Conservation (phyloP, 2,329 filamentous ascomycete genomes). For the Penicillium sp. region DNA sequence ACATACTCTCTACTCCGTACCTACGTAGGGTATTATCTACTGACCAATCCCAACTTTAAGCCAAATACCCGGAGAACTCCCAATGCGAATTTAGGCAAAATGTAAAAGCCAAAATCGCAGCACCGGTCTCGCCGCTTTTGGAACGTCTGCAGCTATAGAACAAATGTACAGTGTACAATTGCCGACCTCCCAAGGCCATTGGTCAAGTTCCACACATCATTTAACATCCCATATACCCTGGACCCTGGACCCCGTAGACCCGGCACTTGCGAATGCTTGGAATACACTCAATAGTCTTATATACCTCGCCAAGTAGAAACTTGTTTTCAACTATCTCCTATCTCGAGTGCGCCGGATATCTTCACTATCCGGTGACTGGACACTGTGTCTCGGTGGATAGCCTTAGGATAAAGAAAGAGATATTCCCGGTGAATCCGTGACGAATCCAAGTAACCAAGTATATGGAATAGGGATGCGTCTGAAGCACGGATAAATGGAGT, state of each 20-base stretch:
- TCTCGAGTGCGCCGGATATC: too few species aligned
- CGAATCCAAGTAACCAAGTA: too few species aligned
- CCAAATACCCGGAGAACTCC: neutral
- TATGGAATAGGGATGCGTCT: too few species aligned
- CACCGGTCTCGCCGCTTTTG: neutral
- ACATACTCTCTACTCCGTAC: too few species aligned
- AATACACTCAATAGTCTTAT: too few species aligned
- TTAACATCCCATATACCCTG: neutral
- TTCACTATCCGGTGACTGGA: too few species aligned
- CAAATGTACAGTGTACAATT: neutral
- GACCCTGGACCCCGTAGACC: neutral
- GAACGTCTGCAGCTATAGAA: neutral
- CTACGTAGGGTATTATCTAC: neutral
- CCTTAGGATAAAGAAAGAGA: too few species aligned
- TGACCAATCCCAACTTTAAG: neutral
- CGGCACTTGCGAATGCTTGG: neutral
- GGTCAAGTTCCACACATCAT: neutral
- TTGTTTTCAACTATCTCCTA: too few species aligned
- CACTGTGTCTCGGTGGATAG: too few species aligned
- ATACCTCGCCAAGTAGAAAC: too few species aligned
- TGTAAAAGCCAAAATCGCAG: neutral
- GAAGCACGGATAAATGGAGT: too few species aligned
- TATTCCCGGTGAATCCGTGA: too few species aligned
- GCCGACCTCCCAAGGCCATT: neutral
- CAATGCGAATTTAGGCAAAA: constrained; percentile 6